Evolutionary conservation across 345 rosid species (phyloP).

Genomic region (Lagerstroemia speciosa): DNA sequence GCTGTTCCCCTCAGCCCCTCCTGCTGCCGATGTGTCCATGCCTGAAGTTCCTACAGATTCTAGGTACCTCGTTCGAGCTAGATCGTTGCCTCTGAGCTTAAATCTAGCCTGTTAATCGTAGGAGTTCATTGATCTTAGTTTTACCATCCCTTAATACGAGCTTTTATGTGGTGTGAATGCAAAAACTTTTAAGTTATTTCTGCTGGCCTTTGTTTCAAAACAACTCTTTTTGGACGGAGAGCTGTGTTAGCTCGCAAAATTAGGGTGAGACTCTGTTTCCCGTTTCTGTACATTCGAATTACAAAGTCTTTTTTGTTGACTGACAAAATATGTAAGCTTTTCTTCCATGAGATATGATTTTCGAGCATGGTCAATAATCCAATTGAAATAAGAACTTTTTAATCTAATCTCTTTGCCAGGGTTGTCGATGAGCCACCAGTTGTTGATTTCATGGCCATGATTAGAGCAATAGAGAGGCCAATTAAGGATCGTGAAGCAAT

Average conservation of each 20-base stretch:
- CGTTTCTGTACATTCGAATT: background rate
- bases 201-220: background rate
- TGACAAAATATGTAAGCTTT: background rate
- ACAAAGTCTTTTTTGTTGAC: background rate
- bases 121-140: background rate
- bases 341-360: too few relatives aligned
- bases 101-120: background rate
- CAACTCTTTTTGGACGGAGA: background rate
- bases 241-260: background rate
- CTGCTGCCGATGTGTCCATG: background rate
- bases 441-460: slow-evolving; percentile 26
- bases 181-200: background rate
- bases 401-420: background rate
- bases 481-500: slow-evolving; percentile 66
- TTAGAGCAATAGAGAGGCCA: slow-evolving; percentile 56
- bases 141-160: background rate
- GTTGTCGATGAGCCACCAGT: slow-evolving; percentile 11
- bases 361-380: too few relatives aligned
- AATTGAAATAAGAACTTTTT: background rate
- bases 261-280: background rate
- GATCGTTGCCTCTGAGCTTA: background rate
- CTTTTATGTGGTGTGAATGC: background rate
- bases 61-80: background rate
- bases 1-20: slow-evolving; percentile 41
- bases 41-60: slow-evolving; percentile 11